Evolutionary conservation across 1,284 basidiomycete genomes (phyloP), one percentile per base, ranked within the genome.

Genomic region (Ustilago esculenta): DNA sequence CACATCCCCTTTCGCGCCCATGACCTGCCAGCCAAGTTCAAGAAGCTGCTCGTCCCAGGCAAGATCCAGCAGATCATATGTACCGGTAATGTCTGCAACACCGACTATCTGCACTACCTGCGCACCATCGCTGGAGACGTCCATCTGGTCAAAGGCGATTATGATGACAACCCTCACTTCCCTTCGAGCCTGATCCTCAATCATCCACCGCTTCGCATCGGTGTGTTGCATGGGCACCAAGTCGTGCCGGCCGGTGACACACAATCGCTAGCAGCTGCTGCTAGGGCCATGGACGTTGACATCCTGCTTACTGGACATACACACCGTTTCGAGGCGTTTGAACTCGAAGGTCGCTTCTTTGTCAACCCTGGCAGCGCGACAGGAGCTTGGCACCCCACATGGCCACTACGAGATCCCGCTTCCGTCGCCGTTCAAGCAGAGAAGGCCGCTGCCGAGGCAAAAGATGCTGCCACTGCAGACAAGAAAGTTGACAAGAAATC

Each of bases 21-120:
- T 81, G 95, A 97, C 81, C 86, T 98, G 5, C 94, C 95, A 0
- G 85, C 88, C 18, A 98, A 98, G 84, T 98, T 98, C 85, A 95
- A 95, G 84, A 97, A 98, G 82, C 89, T 98, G 0, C 86, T 98
- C 0, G 93, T 87, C 7, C 84, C 95, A 10, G 95, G 96, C 32
- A 98, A 98, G 84, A 98, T 98, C 35, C 92, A 95, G 70, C 95
- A 98, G 83, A 96, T 98, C 66, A 87, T 98, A 29, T 96, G 94
- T 82, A 98, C 95, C 0, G 96, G 95, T 43, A 98, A 98, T 81
- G 90, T 98, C 12, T 96, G 93, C 82, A 96, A 98, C 84, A 90
- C 90, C 76, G 95, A 97, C 84, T 98, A 95, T 11, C 93, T 91
- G 79, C 95, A 98, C 78, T 98, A 97, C 84, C 86, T 99, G n/a